Evolutionary conservation across 352 stramenopile species (phyloP).

Genomic region (Globisporangium apiculatum): DNA sequence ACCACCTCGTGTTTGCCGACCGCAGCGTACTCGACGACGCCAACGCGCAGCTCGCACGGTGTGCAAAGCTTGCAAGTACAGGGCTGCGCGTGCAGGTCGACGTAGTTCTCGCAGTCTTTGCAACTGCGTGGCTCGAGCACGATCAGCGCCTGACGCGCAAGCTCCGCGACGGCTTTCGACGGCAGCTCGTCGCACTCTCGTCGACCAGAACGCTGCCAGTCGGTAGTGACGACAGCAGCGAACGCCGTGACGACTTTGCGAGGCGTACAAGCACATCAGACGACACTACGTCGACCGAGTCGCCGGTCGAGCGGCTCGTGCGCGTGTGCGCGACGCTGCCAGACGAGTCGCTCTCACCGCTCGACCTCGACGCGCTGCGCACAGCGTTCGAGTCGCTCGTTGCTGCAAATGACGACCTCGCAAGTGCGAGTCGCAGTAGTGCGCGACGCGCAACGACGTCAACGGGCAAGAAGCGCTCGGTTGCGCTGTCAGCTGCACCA

Average conservation of each 20-base stretch:
- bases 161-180: conserved; percentile 40
- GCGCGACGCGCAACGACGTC: conserved; percentile 2
- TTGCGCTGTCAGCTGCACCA: not conserved
- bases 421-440: not conserved
- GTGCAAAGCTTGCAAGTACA: not conserved
- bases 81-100: conserved; percentile 24
- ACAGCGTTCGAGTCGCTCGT: conserved; percentile 26
- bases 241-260: no score
- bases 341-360: conserved; percentile 29
- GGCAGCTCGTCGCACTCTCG: conserved; percentile 26
- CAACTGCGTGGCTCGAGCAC: conserved; percentile 32
- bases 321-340: conserved; percentile 27
- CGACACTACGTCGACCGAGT: not conserved
- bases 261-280: not conserved
- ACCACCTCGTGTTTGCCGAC: conserved; percentile 34
- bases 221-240: not conserved
- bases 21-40: conserved; percentile 8
- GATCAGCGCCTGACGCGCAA: conserved; percentile 33
- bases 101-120: conserved; percentile 42
- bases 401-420: conserved; percentile 23
- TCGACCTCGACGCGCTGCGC: conserved; percentile 38
- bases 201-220: conserved; percentile 9
- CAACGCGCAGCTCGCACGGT: not conserved
- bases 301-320: conserved; percentile 28
- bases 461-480: conserved; percentile 4